These are phyloP conservation scores for Colletotrichum abscissum DNA, from an alignment of 2,329 filamentous ascomycete genomes.

Conservation along the genomic window DNA sequence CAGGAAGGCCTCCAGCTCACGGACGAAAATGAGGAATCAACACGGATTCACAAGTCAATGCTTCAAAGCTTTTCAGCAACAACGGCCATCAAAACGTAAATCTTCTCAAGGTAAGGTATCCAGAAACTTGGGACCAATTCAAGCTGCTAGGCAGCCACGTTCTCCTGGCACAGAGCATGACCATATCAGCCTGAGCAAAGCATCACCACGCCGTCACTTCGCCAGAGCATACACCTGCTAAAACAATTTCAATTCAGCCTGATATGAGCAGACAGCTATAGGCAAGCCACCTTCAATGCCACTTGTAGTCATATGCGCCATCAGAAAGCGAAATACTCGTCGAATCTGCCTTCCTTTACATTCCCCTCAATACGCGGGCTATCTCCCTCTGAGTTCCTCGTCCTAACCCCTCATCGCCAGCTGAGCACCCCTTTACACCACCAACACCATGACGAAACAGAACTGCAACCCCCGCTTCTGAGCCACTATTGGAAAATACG, in stretches of 20 bases:
- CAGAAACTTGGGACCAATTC: neutral
- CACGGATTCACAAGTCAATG: neutral
- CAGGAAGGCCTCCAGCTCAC: neutral
- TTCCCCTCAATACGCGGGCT: neutral
- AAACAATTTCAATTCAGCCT: no score
- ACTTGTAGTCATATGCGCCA: neutral
- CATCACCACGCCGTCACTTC: no score
- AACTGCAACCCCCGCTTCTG: conserved; percentile 31
- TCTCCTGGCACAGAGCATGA: no score
- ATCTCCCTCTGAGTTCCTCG: neutral
- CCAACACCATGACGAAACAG: conserved; percentile 28
- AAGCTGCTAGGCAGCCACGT: neutral
- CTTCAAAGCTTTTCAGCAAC: neutral
- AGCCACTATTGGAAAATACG: neutral
- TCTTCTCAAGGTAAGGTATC: neutral
- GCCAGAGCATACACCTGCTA: no score
- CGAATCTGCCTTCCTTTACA: neutral
- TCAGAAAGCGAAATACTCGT: neutral
- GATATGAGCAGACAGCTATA: no score
- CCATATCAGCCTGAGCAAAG: no score
- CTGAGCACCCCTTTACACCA: neutral
- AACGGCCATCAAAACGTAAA: neutral
- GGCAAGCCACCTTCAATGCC: no score
- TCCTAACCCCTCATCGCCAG: conserved; percentile 24
- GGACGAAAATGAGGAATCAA: neutral